Evolutionary conservation across 106 monocot species (phyloP), one percentile per base, ranked within the genome.

Genomic region (Dendrobium officinale): DNA sequence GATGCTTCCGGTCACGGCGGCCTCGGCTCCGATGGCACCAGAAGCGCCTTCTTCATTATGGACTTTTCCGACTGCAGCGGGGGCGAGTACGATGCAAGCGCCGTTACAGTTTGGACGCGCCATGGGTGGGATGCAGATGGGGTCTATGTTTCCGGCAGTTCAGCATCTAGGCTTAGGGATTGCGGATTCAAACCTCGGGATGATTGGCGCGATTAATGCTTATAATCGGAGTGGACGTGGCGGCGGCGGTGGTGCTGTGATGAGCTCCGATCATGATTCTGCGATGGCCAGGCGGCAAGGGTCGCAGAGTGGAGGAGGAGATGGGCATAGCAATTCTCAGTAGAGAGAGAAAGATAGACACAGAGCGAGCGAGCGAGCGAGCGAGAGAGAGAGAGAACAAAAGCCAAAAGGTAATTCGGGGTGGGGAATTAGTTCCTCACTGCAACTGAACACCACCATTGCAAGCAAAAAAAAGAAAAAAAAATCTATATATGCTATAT

Each of bases 1-100:
- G 96, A 96, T 96, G 96, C 92, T 96, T 8, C 96, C 96, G 19
- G 90, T 92, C 37, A 81, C 87, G 10, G 79, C 92, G 3, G 85
- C 85, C 40, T 40, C 85, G 11, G 80, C 75, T 45, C 54, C 77
- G 2, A 85, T 87, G 5, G 49, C 66, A 1, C 42, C 37, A 17
- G 89, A 90, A 45, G 8, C 45, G 42, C 56, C 79, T 1, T 51
- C 91, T 4, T 58, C 58, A 19, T 67, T 94, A 42, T 96, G 96
- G 96, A 86, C 92, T 4, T 86, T 96, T 78, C 89, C 93, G 1
- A 75, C 89, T 0, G 80, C 82, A 1, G 6, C 92, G 0, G 89
- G 81, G n/a, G 88, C 80, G 13, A 41, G 73, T 79, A 88, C 93
- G 16, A 84, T 93, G 4, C 93, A 90, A n/a, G 91, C 96, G 11